Conservation (phyloP, 2,329 filamentous ascomycete genomes). For the Paracoccidioides lutzii region DNA sequence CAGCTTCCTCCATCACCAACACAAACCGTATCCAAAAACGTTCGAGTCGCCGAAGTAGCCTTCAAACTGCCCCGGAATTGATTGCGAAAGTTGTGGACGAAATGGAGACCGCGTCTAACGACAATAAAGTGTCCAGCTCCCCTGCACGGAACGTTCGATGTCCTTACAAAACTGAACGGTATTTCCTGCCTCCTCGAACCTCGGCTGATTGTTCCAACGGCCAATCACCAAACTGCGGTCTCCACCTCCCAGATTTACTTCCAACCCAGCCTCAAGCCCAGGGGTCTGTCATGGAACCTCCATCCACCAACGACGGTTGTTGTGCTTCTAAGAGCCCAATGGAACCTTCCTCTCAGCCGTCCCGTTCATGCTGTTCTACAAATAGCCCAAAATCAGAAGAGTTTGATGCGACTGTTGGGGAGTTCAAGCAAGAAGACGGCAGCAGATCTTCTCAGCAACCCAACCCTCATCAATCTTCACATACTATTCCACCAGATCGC, state of each 20-base stretch:
- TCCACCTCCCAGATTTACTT: not conserved
- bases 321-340: not conserved
- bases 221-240: not conserved
- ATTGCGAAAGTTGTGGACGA: not conserved
- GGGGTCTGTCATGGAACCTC: not conserved
- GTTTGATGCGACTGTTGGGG: not conserved
- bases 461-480: not conserved
- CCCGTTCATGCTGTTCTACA: not conserved
- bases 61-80: not conserved
- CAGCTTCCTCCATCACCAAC: constrained; percentile 4
- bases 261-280: not conserved
- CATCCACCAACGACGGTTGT: not conserved
- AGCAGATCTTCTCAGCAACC: not conserved
- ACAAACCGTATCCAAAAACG: constrained; percentile 2
- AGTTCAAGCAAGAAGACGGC: not conserved
- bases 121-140: not conserved
- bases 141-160: not conserved
- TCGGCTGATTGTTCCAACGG: not conserved
- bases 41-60: not conserved
- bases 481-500: not conserved
- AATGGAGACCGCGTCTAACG: not conserved
- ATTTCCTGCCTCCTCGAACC: not conserved
- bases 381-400: not conserved
- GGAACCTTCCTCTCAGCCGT: not conserved
- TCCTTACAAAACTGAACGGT: not conserved